These are phyloP conservation scores for Vitis labrusca DNA, from an alignment of 164 flowering plant genomes.

Conservation along the genomic window DNA sequence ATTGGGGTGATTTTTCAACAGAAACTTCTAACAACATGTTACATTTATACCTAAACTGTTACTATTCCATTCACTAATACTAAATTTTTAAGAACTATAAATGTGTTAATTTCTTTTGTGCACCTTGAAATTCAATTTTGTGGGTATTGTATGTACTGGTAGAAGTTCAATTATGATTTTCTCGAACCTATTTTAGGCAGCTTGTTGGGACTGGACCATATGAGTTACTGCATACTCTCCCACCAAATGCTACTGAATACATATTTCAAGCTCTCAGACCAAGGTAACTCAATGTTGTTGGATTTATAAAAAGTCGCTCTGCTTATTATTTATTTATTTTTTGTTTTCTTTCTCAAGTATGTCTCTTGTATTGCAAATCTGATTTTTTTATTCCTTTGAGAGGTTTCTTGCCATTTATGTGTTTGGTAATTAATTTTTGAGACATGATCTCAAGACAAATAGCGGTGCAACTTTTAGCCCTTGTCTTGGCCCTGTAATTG, in stretches of 20 bases:
- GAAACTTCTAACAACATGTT: too few species aligned
- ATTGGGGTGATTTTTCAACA: too few species aligned
- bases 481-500: too few species aligned
- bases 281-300: slow-evolving; percentile 30
- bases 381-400: too few species aligned
- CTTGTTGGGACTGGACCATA: slow-evolving; percentile 41
- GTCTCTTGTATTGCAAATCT: background rate
- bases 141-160: background rate
- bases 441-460: too few species aligned
- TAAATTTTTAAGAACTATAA: background rate
- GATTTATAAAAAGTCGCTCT: background rate
- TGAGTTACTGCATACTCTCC: slow-evolving; percentile 43
- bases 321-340: background rate
- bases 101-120: background rate
- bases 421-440: too few species aligned
- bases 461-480: too few species aligned
- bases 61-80: too few species aligned
- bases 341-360: background rate
- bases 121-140: background rate
- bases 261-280: slow-evolving; percentile 74
- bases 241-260: slow-evolving; percentile 70
- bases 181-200: slow-evolving; percentile 32
- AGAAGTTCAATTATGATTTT: background rate
- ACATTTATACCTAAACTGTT: too few species aligned
- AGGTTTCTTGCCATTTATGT: too few species aligned